Conservation (phyloP, 495 filamentous ascomycete genomes). For the Lindgomyces ingoldianus region DNA sequence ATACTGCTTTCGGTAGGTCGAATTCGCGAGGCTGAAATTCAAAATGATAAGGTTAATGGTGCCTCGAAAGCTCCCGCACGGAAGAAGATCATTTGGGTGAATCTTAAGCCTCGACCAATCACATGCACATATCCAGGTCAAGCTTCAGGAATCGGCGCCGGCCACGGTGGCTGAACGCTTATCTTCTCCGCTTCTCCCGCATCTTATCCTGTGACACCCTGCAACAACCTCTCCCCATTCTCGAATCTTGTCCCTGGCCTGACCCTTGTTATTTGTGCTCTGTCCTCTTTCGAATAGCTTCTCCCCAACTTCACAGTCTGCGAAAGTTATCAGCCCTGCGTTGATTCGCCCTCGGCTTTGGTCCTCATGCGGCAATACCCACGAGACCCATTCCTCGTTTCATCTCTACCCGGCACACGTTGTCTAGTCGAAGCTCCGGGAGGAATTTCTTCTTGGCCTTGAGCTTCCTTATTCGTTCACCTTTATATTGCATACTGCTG, state of each 20-base stretch:
- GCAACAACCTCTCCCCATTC: not conserved
- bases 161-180: constrained; percentile 7
- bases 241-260: not conserved
- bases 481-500: constrained; percentile 16
- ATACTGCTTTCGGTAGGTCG: not conserved
- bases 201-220: not conserved
- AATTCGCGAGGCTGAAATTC: not conserved
- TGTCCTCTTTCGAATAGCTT: not conserved
- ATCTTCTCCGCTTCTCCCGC: constrained; percentile 7
- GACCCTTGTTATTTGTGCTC: not conserved
- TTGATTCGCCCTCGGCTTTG: not conserved
- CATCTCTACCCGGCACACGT: not conserved
- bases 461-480: constrained; percentile 19
- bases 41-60: not conserved
- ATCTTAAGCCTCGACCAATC: not conserved
- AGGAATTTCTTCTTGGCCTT: not conserved
- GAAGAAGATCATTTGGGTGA: not conserved
- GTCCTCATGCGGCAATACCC: not conserved
- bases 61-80: not conserved
- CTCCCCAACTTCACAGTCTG: not conserved
- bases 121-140: not conserved
- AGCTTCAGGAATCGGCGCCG: constrained; percentile 5
- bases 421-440: not conserved
- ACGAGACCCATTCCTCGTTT: not conserved
- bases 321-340: not conserved